Percentiles rank a stretch among this genome's conserved stretches.
These are phyloP conservation scores for Fomitopsis pulvina DNA, from an alignment of 768 basidiomycete genomes.

Conservation along the genomic window DNA sequence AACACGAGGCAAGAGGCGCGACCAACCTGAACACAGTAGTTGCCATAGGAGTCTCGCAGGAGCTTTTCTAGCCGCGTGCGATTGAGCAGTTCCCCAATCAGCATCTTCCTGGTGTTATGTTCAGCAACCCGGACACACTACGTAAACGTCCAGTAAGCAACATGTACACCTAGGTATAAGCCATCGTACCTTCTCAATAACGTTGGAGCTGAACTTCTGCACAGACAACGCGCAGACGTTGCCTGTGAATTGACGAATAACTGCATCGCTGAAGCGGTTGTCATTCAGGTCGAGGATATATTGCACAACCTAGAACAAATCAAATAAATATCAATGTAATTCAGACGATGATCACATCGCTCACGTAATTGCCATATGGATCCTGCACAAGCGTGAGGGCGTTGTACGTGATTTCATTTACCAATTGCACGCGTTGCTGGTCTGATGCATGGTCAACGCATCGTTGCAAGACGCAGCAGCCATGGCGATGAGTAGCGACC, in stretches of 20 bases:
- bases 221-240: constrained; percentile 97
- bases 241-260: constrained; percentile 95
- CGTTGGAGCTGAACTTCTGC: constrained; percentile 99
- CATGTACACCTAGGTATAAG: background rate
- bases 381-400: constrained; percentile 97
- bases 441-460: constrained; percentile 99
- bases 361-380: constrained; percentile 88
- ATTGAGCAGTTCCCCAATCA: constrained; percentile 94
- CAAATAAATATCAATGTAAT: constrained; percentile 3
- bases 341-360: constrained; percentile 17
- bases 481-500: constrained; percentile 96
- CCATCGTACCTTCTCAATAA: constrained; percentile 80
- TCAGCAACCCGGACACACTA: constrained; percentile 90
- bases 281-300: constrained; percentile 98
- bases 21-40: constrained; percentile 86
- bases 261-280: constrained; percentile 94
- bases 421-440: constrained; percentile 89
- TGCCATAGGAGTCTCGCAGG: constrained; percentile 92
- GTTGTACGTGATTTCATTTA: constrained; percentile 98
- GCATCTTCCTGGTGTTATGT: constrained; percentile 85
- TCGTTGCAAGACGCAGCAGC: constrained; percentile 96
- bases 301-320: constrained; percentile 72
- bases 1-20: background rate
- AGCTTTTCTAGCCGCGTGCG: constrained; percentile 93
- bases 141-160: background rate